Evolutionary conservation across 208 protist genomes (phyloP), one percentile per base, ranked within the genome.

Genomic region (Leishmania turanica): DNA sequence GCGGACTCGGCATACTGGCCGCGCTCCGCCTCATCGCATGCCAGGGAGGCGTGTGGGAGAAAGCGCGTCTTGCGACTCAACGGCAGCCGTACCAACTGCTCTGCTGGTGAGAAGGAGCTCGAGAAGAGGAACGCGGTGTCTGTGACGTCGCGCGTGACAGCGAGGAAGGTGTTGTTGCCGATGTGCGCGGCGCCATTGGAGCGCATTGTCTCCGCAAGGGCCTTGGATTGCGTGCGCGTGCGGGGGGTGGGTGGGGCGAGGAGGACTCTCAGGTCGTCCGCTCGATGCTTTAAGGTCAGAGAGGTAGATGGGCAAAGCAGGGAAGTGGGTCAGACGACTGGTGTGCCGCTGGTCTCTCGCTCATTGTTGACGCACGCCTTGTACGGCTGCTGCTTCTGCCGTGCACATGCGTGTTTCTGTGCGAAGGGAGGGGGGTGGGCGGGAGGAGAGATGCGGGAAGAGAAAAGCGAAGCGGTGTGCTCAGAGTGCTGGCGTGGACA

Each of bases 171-270:
- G 87, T 96, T 90, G 78, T 98, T 96, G 77, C 86, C 90, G 53
- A 98, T 81, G 80, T 98, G 95, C 24, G 80, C 87, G 2, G 87
- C 92, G 78, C 93, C 91, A 80, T 98, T 98, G 6, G 95, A 94
- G 27, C 85, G 83, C 95, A 98, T 98, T 13, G 31, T 45, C 71
- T 74, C 27, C n/a, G 66, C 9, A 15, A 24, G 27, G 27, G 0
- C 3, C 6, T 75, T 5, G 13, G 27, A 53, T 17, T 58, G 49
- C 58, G 71, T 75, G 45, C 21, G 71, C 37, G 71, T 60, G 71
- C 31, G 49, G 21, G 27, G 40, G 34, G 34, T 34, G 34, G 71
- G 71, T 3, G 47, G 40, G 51, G 24, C 15, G n/a, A 24, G 47
- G 65, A 40, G 37, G 65, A 42, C 19, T 42, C 37, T 34, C 40